Evolutionary conservation across 495 filamentous ascomycete species (phyloP), one percentile per base, ranked within the genome.

Genomic region (Extremus antarcticus): DNA sequence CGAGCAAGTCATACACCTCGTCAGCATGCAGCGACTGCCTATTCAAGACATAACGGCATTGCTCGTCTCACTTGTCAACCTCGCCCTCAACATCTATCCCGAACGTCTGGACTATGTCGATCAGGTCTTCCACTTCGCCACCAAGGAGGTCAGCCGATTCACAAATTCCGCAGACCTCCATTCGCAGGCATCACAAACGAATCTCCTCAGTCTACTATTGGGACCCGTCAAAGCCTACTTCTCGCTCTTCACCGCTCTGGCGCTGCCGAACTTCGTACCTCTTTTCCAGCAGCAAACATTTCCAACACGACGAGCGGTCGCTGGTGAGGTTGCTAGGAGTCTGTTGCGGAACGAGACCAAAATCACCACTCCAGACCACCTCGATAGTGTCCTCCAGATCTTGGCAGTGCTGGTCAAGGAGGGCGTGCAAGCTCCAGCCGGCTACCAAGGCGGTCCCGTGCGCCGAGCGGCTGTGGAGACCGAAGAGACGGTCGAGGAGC

Each of bases 401-500:
- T 74, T 94, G 24, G 85, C 85, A 55, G 94, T 97, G 1, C 68
- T 98, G 41, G 94, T 98, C 63, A 91, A 85, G 55, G 94, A 97
- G 68, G 92, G 91, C 7, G 80, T 83, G 16, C 91, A 95, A 59
- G 83, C 90, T 53, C 82, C 87, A 16, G 77, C 78, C 43, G 87
- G 88, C 23, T 95, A 94, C 63, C 86, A 89, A 11, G 88, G 88
- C 4, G 78, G 83, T 24, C 83, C 86, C 49, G 65, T 78, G 1
- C 79, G 82, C 51, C 71, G 71, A 69, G 84, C 77, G 65, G 85
- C 73, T 54, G 76, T 67, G 47, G 85, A 94, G 60, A 96, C 94
- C 1, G 94, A 97, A 40, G 92, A 98, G 70, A 96, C 91, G 0
- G 81, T 97, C 57, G 90, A 96, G 68, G 92, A 97, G 69, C 92